Evolutionary conservation across 164 flowering plant genomes (phyloP).

Genomic region (Saururus chinensis): DNA sequence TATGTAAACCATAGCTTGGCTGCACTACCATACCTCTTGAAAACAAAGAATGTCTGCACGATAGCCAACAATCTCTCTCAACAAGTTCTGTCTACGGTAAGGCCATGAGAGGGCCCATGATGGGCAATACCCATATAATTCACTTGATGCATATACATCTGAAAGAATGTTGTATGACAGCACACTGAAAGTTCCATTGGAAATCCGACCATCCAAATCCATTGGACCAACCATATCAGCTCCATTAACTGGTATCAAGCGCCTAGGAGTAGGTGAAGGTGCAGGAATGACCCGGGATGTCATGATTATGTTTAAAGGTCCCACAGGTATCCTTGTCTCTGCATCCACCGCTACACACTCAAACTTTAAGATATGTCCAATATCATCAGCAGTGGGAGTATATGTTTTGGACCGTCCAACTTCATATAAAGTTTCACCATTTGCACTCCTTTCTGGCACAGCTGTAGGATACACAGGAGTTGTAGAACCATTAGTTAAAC

Average conservation of each 20-base stretch:
- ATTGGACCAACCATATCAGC: slow-evolving; percentile 51
- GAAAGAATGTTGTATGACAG: slow-evolving; percentile 91
- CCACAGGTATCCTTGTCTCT: slow-evolving; percentile 56
- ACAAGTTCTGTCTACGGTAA: slow-evolving; percentile 80
- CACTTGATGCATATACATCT: slow-evolving; percentile 62
- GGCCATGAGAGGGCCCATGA: slow-evolving; percentile 98
- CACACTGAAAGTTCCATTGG: slow-evolving; percentile 75
- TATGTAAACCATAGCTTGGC: background rate
- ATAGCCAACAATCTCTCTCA: slow-evolving; percentile 90
- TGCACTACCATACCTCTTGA: slow-evolving; percentile 64
- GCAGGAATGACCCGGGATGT: slow-evolving; percentile 92
- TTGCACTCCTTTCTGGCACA: slow-evolving; percentile 56
- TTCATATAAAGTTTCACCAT: slow-evolving; percentile 69
- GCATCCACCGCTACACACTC: slow-evolving; percentile 84
- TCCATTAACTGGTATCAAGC: slow-evolving; percentile 63
- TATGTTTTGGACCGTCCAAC: slow-evolving; percentile 82
- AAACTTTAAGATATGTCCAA: slow-evolving; percentile 79
- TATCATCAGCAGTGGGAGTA: slow-evolving; percentile 88
- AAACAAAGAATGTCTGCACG: slow-evolving; percentile 92
- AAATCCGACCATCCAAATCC: slow-evolving; percentile 57
- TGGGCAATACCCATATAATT: slow-evolving; percentile 78
- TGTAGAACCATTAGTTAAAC: slow-evolving; percentile 50
- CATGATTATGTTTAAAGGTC: slow-evolving; percentile 36
- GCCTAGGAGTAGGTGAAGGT: slow-evolving; percentile 84
- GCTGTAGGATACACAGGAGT: slow-evolving; percentile 61